Evolutionary conservation across 495 filamentous ascomycete species (phyloP).

Genomic region (Daldinia caldariorum): DNA sequence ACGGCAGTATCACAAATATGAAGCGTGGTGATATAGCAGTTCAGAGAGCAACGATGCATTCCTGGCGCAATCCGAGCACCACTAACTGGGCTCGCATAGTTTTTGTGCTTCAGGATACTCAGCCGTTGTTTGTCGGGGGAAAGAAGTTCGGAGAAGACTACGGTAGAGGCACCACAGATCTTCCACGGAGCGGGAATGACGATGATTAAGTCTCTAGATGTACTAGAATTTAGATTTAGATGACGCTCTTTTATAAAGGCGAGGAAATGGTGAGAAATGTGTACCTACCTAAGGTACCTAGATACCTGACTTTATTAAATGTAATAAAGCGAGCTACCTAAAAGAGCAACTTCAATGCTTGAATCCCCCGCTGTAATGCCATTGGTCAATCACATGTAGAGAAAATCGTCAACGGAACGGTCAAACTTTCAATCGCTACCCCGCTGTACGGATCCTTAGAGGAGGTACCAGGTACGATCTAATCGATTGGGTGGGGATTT

Average conservation of each 20-base stretch:
- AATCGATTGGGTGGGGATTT: too few relatives aligned
- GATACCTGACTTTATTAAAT: too few relatives aligned
- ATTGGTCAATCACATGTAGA: constrained; percentile 14
- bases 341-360: constrained; percentile 1
- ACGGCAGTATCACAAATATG: constrained; percentile 65
- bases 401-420: constrained; percentile 1
- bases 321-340: constrained; percentile 3
- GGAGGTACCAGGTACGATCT: too few relatives aligned
- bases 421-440: constrained; percentile 2
- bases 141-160: constrained; percentile 61
- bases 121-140: constrained; percentile 57
- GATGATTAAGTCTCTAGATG: constrained; percentile 14
- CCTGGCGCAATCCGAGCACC: constrained; percentile 68
- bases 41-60: constrained; percentile 75
- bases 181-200: constrained; percentile 55
- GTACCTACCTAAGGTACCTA: too few relatives aligned
- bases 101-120: constrained; percentile 49
- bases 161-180: constrained; percentile 48
- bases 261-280: not conserved
- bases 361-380: not conserved
- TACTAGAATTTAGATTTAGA: not conserved
- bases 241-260: not conserved
- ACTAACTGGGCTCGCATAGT: constrained; percentile 53
- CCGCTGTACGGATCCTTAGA: not conserved
- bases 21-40: constrained; percentile 69